Conservation (phyloP, 208 protist species). For the Trypanosoma lewisi region DNA sequence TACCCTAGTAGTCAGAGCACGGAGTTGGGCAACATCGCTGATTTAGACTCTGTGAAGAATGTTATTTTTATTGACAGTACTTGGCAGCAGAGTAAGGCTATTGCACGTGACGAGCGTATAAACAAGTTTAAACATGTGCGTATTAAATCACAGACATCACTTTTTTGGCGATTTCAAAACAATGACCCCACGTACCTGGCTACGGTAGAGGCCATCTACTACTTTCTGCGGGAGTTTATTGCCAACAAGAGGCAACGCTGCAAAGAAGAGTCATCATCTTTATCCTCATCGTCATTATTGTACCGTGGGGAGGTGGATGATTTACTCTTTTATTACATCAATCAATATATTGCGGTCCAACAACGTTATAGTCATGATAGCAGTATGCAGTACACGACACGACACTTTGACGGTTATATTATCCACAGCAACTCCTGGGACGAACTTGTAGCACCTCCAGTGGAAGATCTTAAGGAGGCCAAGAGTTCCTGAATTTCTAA, state of each 20-base stretch:
- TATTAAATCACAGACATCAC: constrained; percentile 79
- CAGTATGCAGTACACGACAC: constrained; percentile 64
- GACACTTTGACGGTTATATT: constrained; percentile 87
- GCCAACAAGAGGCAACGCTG: constrained; percentile 43
- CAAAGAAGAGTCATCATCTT: neutral
- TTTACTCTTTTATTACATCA: constrained; percentile 94
- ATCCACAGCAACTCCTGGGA: constrained; percentile 68
- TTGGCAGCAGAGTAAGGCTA: constrained; percentile 91
- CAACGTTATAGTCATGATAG: constrained; percentile 58
- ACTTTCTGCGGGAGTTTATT: constrained; percentile 90
- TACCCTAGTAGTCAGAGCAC: constrained; percentile 83
- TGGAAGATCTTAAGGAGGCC: neutral
- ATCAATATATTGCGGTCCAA: constrained; percentile 94
- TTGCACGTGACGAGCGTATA: constrained; percentile 77
- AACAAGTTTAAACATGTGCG: constrained; percentile 73
- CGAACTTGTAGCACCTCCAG: constrained; percentile 39
- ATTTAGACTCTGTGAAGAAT: constrained; percentile 77
- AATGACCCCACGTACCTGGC: constrained; percentile 89
- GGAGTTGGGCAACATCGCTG: constrained; percentile 56
- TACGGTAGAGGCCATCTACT: constrained; percentile 96
- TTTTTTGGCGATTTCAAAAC: constrained; percentile 95
- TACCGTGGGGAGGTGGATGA: constrained; percentile 93
- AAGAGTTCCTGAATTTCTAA: neutral
- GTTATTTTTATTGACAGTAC: constrained; percentile 94
- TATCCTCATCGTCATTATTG: constrained; percentile 2